Evolutionary conservation across 305 asterid genomes (phyloP), one percentile per base, ranked within the genome.

Genomic region (Caryopteris hybrid): DNA sequence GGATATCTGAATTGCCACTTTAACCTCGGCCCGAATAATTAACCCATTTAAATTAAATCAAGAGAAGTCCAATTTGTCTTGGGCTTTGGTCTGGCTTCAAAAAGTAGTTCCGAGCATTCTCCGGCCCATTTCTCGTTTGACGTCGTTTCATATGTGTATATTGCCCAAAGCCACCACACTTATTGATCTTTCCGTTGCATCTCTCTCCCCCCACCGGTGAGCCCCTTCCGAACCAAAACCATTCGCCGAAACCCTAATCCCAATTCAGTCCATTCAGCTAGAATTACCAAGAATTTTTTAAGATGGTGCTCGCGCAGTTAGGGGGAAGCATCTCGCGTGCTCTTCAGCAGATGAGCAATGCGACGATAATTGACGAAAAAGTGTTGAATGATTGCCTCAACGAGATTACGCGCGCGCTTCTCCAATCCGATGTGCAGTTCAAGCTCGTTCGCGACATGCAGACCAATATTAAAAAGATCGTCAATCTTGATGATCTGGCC

Each of bases 261-360:
- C 5, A 71, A 68, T 64, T 56, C 69, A 47, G 29, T 27, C 51
- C 33, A 10, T 41, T 43, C 66, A 48, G 64, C 48, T 23, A 8
- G 53, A 13, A 43, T 41, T 43, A 13, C 33, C 64, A 2, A 50
- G 13, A 27, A 76, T 67, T 75, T 23, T 80, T 17, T 17, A 86
- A 82, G 57, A 94, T 94, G 99, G 99, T 94, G 89, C 87, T 94
- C 74, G 96, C 89, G 31, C 84, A 94, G 82, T 68, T 94, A 77
- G 97, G 97, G 8, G 91, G 95, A 68, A 89, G 92, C 88, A 89
- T 94, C 17, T 56, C 96, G 74, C 97, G 96, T 50, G 97, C 99
- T 86, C 94, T 94, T 74, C 99, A 91, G 91, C 97, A 91, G 95
- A 94, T 94, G 99, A 94, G 97, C 97, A 94, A 94, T 81, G 96